Conservation (phyloP, 2,329 filamentous ascomycete genomes). For the Colletotrichum sp. region DNA sequence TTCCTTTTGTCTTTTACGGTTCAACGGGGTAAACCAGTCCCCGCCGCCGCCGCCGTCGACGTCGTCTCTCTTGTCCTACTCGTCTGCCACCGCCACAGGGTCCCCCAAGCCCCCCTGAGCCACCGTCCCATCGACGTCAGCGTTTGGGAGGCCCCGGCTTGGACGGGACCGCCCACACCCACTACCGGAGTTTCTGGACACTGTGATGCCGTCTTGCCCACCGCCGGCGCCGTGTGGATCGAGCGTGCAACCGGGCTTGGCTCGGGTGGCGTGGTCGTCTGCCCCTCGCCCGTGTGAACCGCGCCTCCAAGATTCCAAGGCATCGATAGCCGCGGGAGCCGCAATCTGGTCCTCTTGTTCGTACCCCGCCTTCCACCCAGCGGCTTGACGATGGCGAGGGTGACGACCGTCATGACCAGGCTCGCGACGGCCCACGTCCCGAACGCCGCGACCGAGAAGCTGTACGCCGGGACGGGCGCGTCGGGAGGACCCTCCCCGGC, state of each 20-base stretch:
- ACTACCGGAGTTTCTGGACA: background rate
- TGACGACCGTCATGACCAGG: slow-evolving; percentile 8
- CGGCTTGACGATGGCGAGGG: background rate
- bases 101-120: background rate
- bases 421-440: slow-evolving; percentile 13
- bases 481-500: background rate
- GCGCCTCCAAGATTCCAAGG: background rate
- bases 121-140: background rate
- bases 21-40: background rate
- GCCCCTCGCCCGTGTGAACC: background rate
- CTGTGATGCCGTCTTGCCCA: background rate
- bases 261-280: background rate
- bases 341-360: background rate
- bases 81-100: background rate
- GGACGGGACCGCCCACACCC: background rate
- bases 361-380: background rate
- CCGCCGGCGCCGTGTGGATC: background rate
- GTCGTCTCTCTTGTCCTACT: background rate
- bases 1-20: background rate
- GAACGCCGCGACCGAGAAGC: slow-evolving; percentile 14
- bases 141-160: background rate
- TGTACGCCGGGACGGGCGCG: background rate
- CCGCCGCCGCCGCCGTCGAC: background rate
- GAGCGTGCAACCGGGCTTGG: background rate
- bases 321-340: background rate